A percentile compares a stretch with the other conserved stretches of the same genome.
phyloP scores from a whole-genome alignment of 2,329 filamentous ascomycete species.

The Penicillium sp. region DNA sequence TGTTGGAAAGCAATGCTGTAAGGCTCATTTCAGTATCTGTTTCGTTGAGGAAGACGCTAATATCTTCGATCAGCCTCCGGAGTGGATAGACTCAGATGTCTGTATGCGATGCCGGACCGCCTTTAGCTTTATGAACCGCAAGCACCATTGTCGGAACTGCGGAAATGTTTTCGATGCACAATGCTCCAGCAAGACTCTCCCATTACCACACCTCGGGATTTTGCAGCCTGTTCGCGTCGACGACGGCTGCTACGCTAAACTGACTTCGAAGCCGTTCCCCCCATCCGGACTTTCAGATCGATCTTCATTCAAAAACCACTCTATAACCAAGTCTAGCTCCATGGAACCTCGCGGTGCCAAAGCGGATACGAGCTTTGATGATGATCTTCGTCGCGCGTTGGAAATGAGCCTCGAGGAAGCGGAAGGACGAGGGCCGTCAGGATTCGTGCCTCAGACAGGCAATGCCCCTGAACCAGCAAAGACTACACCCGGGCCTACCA shows the following conservation, averaged over 20 bases:
- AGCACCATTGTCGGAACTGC: constrained; percentile 97
- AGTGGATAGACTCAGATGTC: constrained; percentile 97
- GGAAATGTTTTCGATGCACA: constrained; percentile 96
- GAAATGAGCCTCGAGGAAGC: constrained; percentile 98
- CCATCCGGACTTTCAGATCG: constrained; percentile 44
- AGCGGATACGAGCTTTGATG: constrained; percentile 88
- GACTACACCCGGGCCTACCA: constrained; percentile 43
- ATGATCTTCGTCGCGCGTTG: constrained; percentile 87
- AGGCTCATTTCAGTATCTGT: constrained; percentile 35
- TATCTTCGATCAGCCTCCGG: constrained; percentile 68
- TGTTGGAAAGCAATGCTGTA: constrained; percentile 96
- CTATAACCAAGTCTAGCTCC: constrained; percentile 65
- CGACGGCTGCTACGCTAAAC: constrained; percentile 88
- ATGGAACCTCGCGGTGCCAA: constrained; percentile 92
- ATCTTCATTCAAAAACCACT: constrained; percentile 47
- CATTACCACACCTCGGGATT: constrained; percentile 90
- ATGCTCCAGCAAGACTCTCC: constrained; percentile 85
- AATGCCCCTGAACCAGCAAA: constrained; percentile 39
- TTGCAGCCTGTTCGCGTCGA: constrained; percentile 89
- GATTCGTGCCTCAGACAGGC: constrained; percentile 69
- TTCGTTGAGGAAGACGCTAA: not conserved
- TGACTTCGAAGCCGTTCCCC: constrained; percentile 68
- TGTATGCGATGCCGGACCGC: constrained; percentile 96
- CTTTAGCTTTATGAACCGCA: constrained; percentile 97
- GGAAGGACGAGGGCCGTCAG: constrained; percentile 68